Evolutionary conservation across 495 filamentous ascomycete genomes (phyloP).

Genomic region (Aspergillus olivimuriae): DNA sequence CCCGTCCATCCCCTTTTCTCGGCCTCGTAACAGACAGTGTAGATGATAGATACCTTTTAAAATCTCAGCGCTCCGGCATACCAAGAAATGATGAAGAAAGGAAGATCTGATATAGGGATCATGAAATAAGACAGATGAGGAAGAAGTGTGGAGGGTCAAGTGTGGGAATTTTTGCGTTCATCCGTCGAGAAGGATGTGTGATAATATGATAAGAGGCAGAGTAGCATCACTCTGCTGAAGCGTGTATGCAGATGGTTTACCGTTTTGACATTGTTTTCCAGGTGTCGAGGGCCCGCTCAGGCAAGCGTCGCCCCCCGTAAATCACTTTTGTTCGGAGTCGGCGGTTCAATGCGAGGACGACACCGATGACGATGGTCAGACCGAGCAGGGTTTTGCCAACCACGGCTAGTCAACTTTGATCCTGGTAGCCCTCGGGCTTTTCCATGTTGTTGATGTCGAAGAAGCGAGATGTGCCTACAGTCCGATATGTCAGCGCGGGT

Average conservation of each 20-base stretch:
- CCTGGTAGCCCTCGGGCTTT: slow-evolving; percentile 78
- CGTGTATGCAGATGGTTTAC: too few species aligned
- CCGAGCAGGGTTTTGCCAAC: slow-evolving; percentile 16
- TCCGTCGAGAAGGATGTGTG: too few species aligned
- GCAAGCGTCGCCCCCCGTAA: slow-evolving; percentile 1
- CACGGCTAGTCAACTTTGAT: slow-evolving; percentile 44
- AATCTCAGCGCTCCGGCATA: too few species aligned
- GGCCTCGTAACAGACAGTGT: slow-evolving; percentile 3
- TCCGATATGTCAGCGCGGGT: slow-evolving; percentile 7
- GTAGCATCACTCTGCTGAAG: too few species aligned
- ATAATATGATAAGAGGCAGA: too few species aligned
- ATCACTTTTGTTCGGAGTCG: slow-evolving; percentile 16
- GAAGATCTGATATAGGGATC: too few species aligned
- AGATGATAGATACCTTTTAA: too few species aligned
- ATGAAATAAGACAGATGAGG: too few species aligned
- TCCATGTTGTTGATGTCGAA: slow-evolving; percentile 73
- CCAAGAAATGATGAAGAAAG: too few species aligned
- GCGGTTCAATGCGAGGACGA: slow-evolving; percentile 18
- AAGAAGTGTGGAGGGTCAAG: too few species aligned
- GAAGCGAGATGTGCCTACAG: slow-evolving; percentile 68
- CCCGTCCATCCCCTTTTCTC: not conserved
- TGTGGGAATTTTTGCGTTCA: too few species aligned
- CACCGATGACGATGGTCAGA: slow-evolving; percentile 10
- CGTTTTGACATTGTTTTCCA: slow-evolving; percentile 13
- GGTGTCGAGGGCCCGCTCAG: slow-evolving; percentile 7